Conservation (phyloP, 2,329 filamentous ascomycete genomes). For the Aspergillus floridensis region DNA sequence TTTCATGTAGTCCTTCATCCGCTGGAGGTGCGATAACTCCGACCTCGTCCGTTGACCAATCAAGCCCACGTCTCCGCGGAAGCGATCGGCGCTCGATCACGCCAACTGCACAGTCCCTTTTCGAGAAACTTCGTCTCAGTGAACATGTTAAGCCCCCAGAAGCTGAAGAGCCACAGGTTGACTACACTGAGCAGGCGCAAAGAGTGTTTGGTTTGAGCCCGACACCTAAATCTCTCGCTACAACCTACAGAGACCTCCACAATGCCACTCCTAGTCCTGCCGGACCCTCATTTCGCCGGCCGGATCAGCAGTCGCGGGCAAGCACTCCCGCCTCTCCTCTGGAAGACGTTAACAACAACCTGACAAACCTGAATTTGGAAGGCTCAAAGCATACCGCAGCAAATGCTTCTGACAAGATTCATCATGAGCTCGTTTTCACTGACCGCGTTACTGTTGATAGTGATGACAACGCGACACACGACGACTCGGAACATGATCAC, state of each 20-base stretch:
- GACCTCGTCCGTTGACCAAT: conserved; percentile 2
- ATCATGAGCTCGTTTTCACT: neutral
- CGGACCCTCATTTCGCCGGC: neutral
- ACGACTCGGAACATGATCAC: too few relatives aligned
- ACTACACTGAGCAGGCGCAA: neutral
- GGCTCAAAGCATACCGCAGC: neutral
- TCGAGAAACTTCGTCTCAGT: neutral
- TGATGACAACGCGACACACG: neutral
- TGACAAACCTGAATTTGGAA: neutral
- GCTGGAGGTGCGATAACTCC: conserved; percentile 1
- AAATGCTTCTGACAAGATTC: neutral
- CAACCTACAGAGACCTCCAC: conserved; percentile 14
- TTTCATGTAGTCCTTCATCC: conserved; percentile 7
- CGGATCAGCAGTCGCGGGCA: neutral
- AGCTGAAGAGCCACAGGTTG: neutral
- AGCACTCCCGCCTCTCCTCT: neutral
- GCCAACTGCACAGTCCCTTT: neutral
- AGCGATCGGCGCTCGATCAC: neutral
- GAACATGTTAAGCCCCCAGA: neutral
- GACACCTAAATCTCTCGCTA: neutral
- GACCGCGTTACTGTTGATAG: neutral
- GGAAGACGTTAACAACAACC: neutral
- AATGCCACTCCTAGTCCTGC: conserved; percentile 8
- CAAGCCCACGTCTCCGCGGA: neutral
- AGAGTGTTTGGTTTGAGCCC: neutral